Percentiles rank a stretch among this genome's conserved stretches.
phyloP scores from a whole-genome alignment of 1,139 yeast genomes.

The Blastobotrys apis region DNA sequence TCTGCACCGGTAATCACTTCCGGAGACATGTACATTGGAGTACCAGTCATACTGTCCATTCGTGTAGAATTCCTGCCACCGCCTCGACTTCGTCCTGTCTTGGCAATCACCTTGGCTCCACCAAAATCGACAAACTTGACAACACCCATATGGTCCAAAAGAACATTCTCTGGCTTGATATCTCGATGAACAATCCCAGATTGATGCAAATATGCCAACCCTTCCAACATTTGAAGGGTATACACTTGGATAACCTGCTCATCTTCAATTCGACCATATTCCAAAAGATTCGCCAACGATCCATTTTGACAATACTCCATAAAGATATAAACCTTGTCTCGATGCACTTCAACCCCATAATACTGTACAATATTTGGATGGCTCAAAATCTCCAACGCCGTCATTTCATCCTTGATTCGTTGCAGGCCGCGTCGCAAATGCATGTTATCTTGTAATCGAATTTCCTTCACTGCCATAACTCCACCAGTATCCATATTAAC shows the following conservation, averaged over 20 bases:
- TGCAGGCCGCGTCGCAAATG: slow-evolving; percentile 83
- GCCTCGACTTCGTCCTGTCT: slow-evolving; percentile 47
- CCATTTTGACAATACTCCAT: slow-evolving; percentile 99
- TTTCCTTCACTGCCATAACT: slow-evolving; percentile 94
- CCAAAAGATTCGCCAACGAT: slow-evolving; percentile 75
- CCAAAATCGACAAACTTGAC: slow-evolving; percentile 96
- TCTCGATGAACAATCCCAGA: slow-evolving; percentile 97
- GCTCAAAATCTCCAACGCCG: slow-evolving; percentile 86
- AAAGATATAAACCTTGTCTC: slow-evolving; percentile 90
- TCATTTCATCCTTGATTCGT: slow-evolving; percentile 92
- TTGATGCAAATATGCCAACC: slow-evolving; percentile 89
- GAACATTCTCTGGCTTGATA: slow-evolving; percentile 90
- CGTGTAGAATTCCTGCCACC: slow-evolving; percentile 26
- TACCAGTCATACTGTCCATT: slow-evolving; percentile 69
- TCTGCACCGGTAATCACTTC: slow-evolving; percentile 84
- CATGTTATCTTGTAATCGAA: slow-evolving; percentile 83
- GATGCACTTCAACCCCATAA: slow-evolving; percentile 94
- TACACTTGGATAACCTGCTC: slow-evolving; percentile 90
- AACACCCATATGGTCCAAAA: slow-evolving; percentile 87
- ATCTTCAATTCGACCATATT: slow-evolving; percentile 92
- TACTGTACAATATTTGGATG: slow-evolving; percentile 97
- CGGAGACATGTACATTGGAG: slow-evolving; percentile 99
- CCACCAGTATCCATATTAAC: slow-evolving; percentile 93
- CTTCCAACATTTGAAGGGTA: slow-evolving; percentile 90
- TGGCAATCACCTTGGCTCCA: slow-evolving; percentile 91